Base-by-base conservation (phyloP, 345 rosid species). In the Sisymbrium irio region DNA sequence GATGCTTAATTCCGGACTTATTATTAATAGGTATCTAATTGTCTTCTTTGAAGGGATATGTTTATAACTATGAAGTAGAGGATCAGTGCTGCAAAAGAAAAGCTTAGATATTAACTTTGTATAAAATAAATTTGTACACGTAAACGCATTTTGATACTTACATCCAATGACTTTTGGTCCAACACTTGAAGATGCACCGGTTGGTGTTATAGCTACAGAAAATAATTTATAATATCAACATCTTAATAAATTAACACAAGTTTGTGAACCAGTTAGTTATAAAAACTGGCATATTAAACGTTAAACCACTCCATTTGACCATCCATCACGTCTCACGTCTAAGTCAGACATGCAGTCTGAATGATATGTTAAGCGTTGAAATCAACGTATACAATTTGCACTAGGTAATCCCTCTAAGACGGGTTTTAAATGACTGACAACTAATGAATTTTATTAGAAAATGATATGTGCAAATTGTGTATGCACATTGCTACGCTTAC, bases 71-170 rank as follows among this genome's bases (percentile, higher is more conserved):
- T 62, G 65, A 69, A 42, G 51, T 28, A 62, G 50, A 76, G 1
- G 18, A 62, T 28, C 42, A 69, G 28, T 62, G 44, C 79, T 76
- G 74, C 79, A 25, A 62, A 30, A 51, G n/a, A 15, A 55, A 17
- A 11, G 14, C 5, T n/a, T n/a, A 49, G 0, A 35, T 22, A 65
- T 56, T 25, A 64, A 40, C 3, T 45, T 39, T 18, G 51, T 22
- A 3, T 20, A 7, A 11, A 30, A 12, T 5, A 44, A 68, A 41
- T 2, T 32, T 17, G 12, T 11, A 8, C 7, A 30, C 19, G 51
- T 58, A 66, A 11, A 68, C 25, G 33, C 40, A 67, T 61, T 41
- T 67, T 32, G 39, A 61, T n/a, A 68, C 65, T 76, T 69, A 76
- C 79, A 62, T 44, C 33, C 59, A 45, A 62, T 35, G 39, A 19